Conservation (phyloP, 2,329 filamentous ascomycete genomes). For the Hymenoscyphus occultus region DNA sequence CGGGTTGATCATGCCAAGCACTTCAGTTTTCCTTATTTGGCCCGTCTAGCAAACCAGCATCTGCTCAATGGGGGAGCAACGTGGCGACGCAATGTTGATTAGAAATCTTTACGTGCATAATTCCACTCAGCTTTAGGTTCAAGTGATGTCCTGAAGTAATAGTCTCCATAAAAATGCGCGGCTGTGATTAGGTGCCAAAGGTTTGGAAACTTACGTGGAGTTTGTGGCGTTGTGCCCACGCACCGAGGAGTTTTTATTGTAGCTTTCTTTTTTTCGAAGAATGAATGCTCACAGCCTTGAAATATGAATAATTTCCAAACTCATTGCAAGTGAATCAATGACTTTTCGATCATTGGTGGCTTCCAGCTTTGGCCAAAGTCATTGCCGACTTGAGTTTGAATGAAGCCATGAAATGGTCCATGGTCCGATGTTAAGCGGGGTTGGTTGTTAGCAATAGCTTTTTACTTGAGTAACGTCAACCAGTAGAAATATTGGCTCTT, state of each 20-base stretch:
- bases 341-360: neutral
- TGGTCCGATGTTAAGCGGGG: neutral
- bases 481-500: neutral
- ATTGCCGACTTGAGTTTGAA: neutral
- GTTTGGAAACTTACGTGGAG: neutral
- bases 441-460: neutral
- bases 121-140: neutral
- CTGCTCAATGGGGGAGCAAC: neutral
- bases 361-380: neutral
- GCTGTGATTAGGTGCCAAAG: neutral
- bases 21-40: neutral
- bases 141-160: constrained; percentile 3
- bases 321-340: neutral
- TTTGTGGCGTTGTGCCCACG: neutral
- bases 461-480: neutral
- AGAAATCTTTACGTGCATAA: neutral
- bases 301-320: no score
- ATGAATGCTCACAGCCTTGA: neutral
- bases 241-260: neutral
- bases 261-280: neutral
- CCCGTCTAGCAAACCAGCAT: neutral
- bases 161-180: constrained; percentile 6
- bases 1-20: neutral
- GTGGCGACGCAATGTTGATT: constrained; percentile 9
- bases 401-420: neutral